phyloP scores from a whole-genome alignment of 2,329 filamentous ascomycete genomes.

The Ophiosphaerella herpotricha region DNA sequence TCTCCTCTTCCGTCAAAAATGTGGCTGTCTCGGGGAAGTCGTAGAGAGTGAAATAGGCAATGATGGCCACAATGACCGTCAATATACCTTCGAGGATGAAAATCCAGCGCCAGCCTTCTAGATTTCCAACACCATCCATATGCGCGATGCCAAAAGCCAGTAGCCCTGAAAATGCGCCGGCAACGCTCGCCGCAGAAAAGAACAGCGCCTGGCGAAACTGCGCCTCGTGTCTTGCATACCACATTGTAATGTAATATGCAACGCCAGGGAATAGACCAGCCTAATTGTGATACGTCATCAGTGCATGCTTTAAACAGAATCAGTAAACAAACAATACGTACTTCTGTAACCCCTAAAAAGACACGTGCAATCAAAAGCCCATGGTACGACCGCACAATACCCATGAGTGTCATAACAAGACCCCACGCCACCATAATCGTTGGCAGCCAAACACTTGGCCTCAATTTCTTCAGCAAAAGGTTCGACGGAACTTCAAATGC shows the following conservation, averaged over 20 bases:
- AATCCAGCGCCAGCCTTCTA: constrained; percentile 41
- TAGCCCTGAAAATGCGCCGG: constrained; percentile 64
- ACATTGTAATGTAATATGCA: constrained; percentile 64
- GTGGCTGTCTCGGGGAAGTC: constrained; percentile 66
- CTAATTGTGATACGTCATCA: neutral
- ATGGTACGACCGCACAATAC: constrained; percentile 52
- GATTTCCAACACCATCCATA: constrained; percentile 59
- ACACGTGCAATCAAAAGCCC: constrained; percentile 53
- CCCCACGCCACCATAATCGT: constrained; percentile 59
- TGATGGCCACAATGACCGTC: constrained; percentile 41
- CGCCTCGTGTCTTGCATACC: constrained; percentile 65
- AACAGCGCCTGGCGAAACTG: constrained; percentile 64
- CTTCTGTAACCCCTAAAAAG: constrained; percentile 49
- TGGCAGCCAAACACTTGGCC: constrained; percentile 50
- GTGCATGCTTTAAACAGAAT: too few relatives aligned
- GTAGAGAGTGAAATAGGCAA: constrained; percentile 60
- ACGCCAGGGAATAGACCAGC: constrained; percentile 43
- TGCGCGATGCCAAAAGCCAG: constrained; percentile 64
- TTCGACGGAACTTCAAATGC: constrained; percentile 61
- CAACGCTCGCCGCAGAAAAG: constrained; percentile 61
- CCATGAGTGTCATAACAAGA: constrained; percentile 56
- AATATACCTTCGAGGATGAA: constrained; percentile 45
- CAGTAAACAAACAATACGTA: too few relatives aligned
- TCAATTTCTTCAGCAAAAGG: constrained; percentile 63
- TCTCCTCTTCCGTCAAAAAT: constrained; percentile 59